Evolutionary conservation across 2,329 filamentous ascomycete species (phyloP).

Genomic region (Aspergillus tubingensis): DNA sequence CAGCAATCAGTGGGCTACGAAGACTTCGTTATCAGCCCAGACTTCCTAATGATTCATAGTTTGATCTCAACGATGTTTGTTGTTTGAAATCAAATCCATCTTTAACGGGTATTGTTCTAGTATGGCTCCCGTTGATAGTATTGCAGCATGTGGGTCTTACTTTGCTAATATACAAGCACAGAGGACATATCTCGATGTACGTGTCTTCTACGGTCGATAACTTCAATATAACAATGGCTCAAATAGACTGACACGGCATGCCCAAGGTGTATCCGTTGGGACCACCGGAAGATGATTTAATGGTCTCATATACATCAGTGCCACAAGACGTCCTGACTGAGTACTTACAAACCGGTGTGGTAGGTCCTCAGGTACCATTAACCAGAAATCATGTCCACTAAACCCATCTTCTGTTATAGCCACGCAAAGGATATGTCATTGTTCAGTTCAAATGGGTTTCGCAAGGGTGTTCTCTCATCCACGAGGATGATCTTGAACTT

Average conservation of each 20-base stretch:
- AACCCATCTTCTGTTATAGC: slow-evolving; percentile 27
- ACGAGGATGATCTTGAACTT: slow-evolving; percentile 50
- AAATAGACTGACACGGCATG: background rate
- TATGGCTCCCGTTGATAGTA: slow-evolving; percentile 13
- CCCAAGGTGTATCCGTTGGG: slow-evolving; percentile 24
- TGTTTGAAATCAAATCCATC: slow-evolving; percentile 22
- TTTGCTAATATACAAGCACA: slow-evolving; percentile 7
- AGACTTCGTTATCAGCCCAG: background rate
- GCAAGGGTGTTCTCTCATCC: slow-evolving; percentile 46
- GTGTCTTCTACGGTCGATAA: background rate
- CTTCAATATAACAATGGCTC: background rate
- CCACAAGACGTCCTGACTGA: slow-evolving; percentile 30
- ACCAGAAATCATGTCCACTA: background rate
- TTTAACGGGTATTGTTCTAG: slow-evolving; percentile 21
- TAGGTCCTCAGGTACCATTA: slow-evolving; percentile 10
- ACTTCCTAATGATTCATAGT: background rate
- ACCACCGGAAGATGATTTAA: slow-evolving; percentile 35
- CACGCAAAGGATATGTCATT: slow-evolving; percentile 55
- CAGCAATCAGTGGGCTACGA: background rate
- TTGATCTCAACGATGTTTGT: slow-evolving; percentile 25
- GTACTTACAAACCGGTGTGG: slow-evolving; percentile 25
- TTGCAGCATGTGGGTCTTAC: background rate
- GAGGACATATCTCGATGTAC: slow-evolving; percentile 22
- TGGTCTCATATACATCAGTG: slow-evolving; percentile 31
- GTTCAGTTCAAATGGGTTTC: slow-evolving; percentile 43